Evolutionary conservation across 352 stramenopile species (phyloP).

Genomic region (Phytophthora nicotianae): DNA sequence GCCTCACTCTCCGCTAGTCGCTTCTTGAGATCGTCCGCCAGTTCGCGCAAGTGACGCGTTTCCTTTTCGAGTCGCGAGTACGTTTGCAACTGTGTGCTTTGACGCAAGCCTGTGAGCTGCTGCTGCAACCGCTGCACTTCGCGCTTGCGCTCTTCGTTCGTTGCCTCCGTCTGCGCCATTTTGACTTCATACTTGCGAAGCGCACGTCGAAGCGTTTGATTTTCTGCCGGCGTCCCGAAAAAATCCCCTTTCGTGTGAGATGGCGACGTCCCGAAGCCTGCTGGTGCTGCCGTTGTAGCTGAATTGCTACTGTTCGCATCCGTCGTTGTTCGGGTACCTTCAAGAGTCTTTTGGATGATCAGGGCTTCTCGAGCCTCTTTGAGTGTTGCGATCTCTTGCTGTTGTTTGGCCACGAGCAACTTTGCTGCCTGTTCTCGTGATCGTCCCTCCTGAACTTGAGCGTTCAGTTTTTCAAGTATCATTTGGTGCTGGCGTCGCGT

Average conservation of each 20-base stretch:
- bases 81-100: constrained; percentile 59
- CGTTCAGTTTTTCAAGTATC: constrained; percentile 38
- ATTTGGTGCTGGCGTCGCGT: constrained; percentile 41
- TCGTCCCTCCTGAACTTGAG: constrained; percentile 22
- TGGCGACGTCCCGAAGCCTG: constrained; percentile 5
- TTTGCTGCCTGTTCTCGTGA: constrained; percentile 15
- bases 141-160: constrained; percentile 44
- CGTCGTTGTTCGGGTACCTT: constrained; percentile 1
- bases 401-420: constrained; percentile 20
- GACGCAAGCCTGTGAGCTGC: constrained; percentile 49
- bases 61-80: constrained; percentile 62
- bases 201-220: constrained; percentile 55
- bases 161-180: constrained; percentile 45
- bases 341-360: constrained; percentile 22
- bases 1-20: constrained; percentile 45
- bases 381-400: constrained; percentile 25
- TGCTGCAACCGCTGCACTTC: constrained; percentile 61
- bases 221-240: constrained; percentile 48
- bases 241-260: constrained; percentile 26
- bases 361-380: constrained; percentile 21
- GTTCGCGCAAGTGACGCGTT: constrained; percentile 35
- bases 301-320: constrained; percentile 1
- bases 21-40: constrained; percentile 32
- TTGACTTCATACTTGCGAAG: constrained; percentile 63
- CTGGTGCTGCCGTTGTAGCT: background rate